Conservation (phyloP, 1,139 yeast species). For the Suhomyces bribrorum region DNA sequence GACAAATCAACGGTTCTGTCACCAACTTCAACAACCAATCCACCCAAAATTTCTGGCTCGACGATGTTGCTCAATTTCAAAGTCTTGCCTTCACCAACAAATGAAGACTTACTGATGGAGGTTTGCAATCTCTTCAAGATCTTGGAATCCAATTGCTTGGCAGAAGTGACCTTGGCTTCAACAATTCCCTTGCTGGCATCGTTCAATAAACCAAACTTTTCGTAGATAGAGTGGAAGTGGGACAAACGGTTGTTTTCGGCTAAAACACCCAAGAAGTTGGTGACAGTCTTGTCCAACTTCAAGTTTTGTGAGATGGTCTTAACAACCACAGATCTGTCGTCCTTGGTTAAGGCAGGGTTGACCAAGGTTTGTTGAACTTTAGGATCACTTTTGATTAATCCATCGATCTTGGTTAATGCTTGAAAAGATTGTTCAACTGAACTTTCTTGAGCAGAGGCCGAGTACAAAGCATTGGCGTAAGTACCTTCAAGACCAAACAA, state of each 20-base stretch:
- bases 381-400: conserved; percentile 60
- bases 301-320: conserved; percentile 56
- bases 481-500: conserved; percentile 96
- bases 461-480: conserved; percentile 91
- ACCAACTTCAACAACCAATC: conserved; percentile 93
- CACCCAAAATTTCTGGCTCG: conserved; percentile 92
- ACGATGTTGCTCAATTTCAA: conserved; percentile 80
- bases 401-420: conserved; percentile 61
- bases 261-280: conserved; percentile 79
- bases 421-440: conserved; percentile 71
- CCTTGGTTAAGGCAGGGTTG: conserved; percentile 82
- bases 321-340: conserved; percentile 74
- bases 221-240: conserved; percentile 63
- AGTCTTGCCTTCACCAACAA: conserved; percentile 85
- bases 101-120: conserved; percentile 74
- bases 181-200: conserved; percentile 91
- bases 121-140: conserved; percentile 76
- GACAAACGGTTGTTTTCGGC: conserved; percentile 94
- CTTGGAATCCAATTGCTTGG: conserved; percentile 81
- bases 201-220: conserved; percentile 74
- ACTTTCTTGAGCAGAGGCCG: conserved; percentile 86
- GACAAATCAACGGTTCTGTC: conserved; percentile 96
- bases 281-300: conserved; percentile 70
- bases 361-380: conserved; percentile 62
- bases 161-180: conserved; percentile 91